Conservation (phyloP, 2,329 filamentous ascomycete genomes). For the Penicillium hordei region DNA sequence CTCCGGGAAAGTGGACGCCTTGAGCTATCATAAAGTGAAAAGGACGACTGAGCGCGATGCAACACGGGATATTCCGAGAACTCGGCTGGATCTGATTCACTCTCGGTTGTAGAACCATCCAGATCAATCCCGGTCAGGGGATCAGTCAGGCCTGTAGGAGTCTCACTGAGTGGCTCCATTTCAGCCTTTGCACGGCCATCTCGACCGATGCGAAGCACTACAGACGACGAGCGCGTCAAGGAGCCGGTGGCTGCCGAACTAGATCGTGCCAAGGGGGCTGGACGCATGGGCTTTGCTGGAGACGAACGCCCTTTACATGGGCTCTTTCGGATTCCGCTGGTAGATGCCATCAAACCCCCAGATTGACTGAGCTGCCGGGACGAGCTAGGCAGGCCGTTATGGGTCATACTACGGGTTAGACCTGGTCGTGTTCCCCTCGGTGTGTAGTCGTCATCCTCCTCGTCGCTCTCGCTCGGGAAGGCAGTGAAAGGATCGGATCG, state of each 20-base stretch:
- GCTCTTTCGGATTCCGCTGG: conserved; percentile 42
- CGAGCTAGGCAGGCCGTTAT: conserved; percentile 36
- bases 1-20: conserved; percentile 33
- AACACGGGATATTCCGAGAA: conserved; percentile 41
- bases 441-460: conserved; percentile 38
- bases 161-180: conserved; percentile 39
- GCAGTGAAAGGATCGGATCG: conserved; percentile 30
- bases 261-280: conserved; percentile 33
- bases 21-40: conserved; percentile 38
- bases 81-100: conserved; percentile 43
- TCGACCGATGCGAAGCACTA: conserved; percentile 50
- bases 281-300: conserved; percentile 40
- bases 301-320: conserved; percentile 46
- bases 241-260: conserved; percentile 33
- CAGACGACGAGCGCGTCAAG: conserved; percentile 41
- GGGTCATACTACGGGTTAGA: conserved; percentile 44
- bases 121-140: conserved; percentile 40
- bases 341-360: conserved; percentile 35
- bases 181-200: conserved; percentile 51
- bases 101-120: conserved; percentile 46
- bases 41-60: conserved; percentile 42
- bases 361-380: conserved; percentile 31
- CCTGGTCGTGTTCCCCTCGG: conserved; percentile 36
- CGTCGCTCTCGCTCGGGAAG: conserved; percentile 32
- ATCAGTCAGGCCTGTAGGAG: conserved; percentile 36